Percentiles rank a stretch among this genome's conserved stretches.
phyloP scores from a whole-genome alignment of 2,329 filamentous ascomycete genomes.

The Paecilomyces fulvus region DNA sequence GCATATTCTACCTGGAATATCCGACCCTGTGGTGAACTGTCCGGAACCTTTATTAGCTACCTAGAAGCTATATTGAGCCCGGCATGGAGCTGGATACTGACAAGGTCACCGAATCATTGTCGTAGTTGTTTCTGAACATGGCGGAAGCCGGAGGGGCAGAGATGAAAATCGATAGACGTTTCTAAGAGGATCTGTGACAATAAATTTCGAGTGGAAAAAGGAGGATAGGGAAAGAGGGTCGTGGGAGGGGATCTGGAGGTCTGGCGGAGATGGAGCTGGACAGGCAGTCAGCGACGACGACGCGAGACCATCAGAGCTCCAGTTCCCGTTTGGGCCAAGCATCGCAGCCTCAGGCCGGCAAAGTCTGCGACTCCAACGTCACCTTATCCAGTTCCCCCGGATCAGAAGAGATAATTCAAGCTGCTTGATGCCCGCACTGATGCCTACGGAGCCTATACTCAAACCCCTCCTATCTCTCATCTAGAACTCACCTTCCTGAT shows the following conservation, averaged over 20 bases:
- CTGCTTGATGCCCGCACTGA: not conserved
- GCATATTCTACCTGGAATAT: constrained; percentile 99
- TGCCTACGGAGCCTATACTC: not conserved
- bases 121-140: constrained; percentile 99
- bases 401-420: not conserved
- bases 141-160: constrained; percentile 29
- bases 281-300: constrained; percentile 10
- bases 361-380: constrained; percentile 1
- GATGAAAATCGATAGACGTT: not conserved
- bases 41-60: constrained; percentile 9
- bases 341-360: constrained; percentile 4
- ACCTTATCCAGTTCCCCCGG: not conserved
- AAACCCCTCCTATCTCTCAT: not conserved
- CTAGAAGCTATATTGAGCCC: constrained; percentile 3
- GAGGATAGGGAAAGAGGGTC: not conserved
- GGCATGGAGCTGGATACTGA: constrained; percentile 42
- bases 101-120: constrained; percentile 99
- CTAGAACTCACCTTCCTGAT: not conserved
- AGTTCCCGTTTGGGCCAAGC: constrained; percentile 6
- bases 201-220: not conserved
- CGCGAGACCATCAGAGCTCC: constrained; percentile 8
- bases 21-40: constrained; percentile 92
- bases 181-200: not conserved
- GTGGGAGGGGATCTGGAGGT: constrained; percentile 1
- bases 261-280: not conserved